Percentiles rank a stretch among this genome's conserved stretches.
Conservation (phyloP, 768 basidiomycete genomes). For the Phlebiopsis gigantea region DNA sequence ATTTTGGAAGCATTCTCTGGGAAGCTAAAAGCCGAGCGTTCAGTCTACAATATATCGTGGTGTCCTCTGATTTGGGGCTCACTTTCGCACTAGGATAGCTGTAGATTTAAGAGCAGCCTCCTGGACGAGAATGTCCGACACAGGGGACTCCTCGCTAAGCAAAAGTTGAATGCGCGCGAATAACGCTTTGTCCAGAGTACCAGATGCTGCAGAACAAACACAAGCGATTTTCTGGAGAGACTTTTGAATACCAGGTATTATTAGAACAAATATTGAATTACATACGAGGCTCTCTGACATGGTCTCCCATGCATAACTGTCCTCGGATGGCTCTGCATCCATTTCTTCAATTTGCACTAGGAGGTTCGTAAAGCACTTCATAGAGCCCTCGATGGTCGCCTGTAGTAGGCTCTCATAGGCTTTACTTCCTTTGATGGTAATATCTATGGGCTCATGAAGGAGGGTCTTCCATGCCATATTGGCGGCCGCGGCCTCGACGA, state of each 20-base stretch:
- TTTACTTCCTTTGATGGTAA: conserved; percentile 33
- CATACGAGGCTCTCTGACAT: conserved; percentile 85
- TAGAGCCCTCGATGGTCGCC: conserved; percentile 50
- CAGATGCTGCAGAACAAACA: conserved; percentile 69
- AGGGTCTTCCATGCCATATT: conserved; percentile 77
- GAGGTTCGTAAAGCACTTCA: conserved; percentile 76
- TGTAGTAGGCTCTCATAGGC: conserved; percentile 29
- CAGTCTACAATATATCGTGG: not conserved
- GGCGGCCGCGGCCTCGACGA: conserved; percentile 73
- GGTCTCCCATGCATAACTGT: conserved; percentile 91
- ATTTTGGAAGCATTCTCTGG: conserved; percentile 70
- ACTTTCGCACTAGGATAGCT: conserved; percentile 83
- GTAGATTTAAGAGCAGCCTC: conserved; percentile 87
- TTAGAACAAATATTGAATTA: conserved; percentile 5
- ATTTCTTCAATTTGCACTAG: conserved; percentile 77
- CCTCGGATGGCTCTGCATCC: conserved; percentile 71
- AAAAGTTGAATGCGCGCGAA: conserved; percentile 66
- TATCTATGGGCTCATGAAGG: conserved; percentile 46
- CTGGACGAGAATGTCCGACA: conserved; percentile 79
- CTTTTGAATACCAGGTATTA: not conserved
- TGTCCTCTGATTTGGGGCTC: conserved; percentile 14
- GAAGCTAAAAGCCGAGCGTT: conserved; percentile 47
- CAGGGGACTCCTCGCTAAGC: conserved; percentile 74
- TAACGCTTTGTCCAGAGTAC: conserved; percentile 62
- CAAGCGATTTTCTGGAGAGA: conserved; percentile 72